Evolutionary conservation across 768 basidiomycete genomes (phyloP).

Genomic region (Rhodotorula paludigena): DNA sequence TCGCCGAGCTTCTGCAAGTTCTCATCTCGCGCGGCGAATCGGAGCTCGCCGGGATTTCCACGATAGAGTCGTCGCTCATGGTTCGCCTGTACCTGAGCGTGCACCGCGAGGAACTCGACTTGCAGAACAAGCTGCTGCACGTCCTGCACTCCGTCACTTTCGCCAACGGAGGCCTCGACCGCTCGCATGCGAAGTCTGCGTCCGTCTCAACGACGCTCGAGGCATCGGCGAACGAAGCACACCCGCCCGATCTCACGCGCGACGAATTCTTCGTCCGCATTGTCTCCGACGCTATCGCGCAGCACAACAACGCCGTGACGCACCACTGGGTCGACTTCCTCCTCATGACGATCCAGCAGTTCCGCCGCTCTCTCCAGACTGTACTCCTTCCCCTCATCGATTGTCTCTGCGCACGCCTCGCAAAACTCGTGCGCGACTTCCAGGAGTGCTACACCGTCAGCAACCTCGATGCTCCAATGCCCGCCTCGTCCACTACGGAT

Average conservation of each 20-base stretch:
- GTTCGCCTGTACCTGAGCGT: conserved; percentile 70
- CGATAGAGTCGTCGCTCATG: conserved; percentile 65
- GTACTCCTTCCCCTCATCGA: conserved; percentile 71
- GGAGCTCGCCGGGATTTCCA: conserved; percentile 58
- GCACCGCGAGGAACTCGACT: conserved; percentile 65
- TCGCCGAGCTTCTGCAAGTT: conserved; percentile 75
- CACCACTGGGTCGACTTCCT: conserved; percentile 98
- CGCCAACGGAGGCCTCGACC: not conserved
- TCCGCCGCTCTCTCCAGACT: conserved; percentile 64
- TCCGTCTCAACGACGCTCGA: not conserved
- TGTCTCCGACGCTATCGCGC: conserved; percentile 71
- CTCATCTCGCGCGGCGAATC: conserved; percentile 77
- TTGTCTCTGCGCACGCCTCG: conserved; percentile 69
- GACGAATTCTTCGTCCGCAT: conserved; percentile 72
- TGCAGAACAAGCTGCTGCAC: conserved; percentile 90
- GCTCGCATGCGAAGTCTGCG: not conserved
- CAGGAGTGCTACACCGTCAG: conserved; percentile 13
- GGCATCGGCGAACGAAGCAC: not conserved
- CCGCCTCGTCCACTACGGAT: conserved; percentile 60
- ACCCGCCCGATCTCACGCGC: conserved; percentile 38
- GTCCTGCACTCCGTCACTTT: conserved; percentile 71
- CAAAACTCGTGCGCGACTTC: conserved; percentile 50
- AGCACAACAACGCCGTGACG: conserved; percentile 68
- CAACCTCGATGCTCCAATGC: conserved; percentile 40
- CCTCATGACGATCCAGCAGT: conserved; percentile 80